Evolutionary conservation across 202 grass and related monocot species (phyloP), one percentile per base, ranked within the genome.

Genomic region (Hordeum pubiflorum): DNA sequence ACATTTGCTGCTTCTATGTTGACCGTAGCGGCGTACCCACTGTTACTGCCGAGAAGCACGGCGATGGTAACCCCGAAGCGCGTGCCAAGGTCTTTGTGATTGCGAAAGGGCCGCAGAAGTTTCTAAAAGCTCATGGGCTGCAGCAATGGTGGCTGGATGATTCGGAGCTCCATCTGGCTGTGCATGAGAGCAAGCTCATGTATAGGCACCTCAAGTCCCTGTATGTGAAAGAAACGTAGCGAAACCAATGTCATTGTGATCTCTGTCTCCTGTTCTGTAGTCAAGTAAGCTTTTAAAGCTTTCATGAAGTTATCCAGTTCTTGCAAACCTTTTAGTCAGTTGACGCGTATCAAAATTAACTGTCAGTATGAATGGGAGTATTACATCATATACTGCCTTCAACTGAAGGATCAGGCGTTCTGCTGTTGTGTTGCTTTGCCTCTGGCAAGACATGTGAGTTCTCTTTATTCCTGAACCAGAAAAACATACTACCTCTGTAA

Each of bases 81-180:
- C 72, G 50, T 50, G 41, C 87, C 15, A 91, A 71, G 87, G 43
- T 91, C 6, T 86, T 86, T 71, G 60, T 92, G 69, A 82, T 85
- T 41, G 77, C 87, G 7, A 82, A 83, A 81, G 87, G 92, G 1
- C 87, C 85, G 52, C 77, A 69, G 61, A 95, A 89, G 40, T 88
- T 95, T 67, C 86, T 92, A 75, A 85, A 92, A 69, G 92, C 92
- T 70, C 92, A 95, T 72, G 89, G 89, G 3, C 55, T 94, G 87
- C 84, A 94, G 83, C 92, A 90, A 44, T 94, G 92, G 92, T 92
- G 92, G 92, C 86, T 77, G 0, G 86, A 91, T 26, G 92, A 94
- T 79, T 85, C 78, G 13, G 92, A 94, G 80, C 82, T 95, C 29
- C 52, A 95, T 20, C 21, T 80, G 46, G 87, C 83, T 9, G 74